phyloP scores from a whole-genome alignment of 2,329 filamentous ascomycete genomes.

The Bertia moriformis region DNA sequence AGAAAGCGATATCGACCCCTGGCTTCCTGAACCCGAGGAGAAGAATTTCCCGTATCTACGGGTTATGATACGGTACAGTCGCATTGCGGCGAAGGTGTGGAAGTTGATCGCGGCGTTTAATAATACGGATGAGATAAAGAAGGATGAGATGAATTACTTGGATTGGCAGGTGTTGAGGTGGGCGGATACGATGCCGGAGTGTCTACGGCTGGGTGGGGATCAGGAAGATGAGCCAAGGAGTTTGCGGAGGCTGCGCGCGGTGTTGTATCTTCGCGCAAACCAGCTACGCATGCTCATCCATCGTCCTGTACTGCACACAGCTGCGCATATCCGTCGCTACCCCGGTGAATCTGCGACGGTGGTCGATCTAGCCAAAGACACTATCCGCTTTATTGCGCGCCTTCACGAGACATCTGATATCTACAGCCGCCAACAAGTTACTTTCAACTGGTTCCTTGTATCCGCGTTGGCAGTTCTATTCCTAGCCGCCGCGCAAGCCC shows the following conservation, averaged over 20 bases:
- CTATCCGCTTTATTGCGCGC: conserved; percentile 19
- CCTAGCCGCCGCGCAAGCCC: conserved; percentile 27
- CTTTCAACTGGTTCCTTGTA: conserved; percentile 24
- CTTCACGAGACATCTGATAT: conserved; percentile 19
- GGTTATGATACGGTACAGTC: conserved; percentile 30
- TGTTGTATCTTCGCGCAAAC: conserved; percentile 28
- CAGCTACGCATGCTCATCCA: conserved; percentile 27
- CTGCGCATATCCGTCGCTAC: conserved; percentile 18
- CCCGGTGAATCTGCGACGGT: conserved; percentile 19
- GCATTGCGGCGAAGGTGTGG: conserved; percentile 29
- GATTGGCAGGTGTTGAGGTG: conserved; percentile 27
- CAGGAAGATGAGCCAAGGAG: conserved; percentile 14
- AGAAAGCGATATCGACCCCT: conserved; percentile 31
- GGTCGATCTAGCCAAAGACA: conserved; percentile 21
- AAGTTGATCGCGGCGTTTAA: conserved; percentile 22
- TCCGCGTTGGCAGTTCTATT: conserved; percentile 22
- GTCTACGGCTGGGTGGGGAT: conserved; percentile 19
- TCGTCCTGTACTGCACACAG: conserved; percentile 22
- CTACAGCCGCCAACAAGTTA: conserved; percentile 20
- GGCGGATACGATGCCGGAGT: conserved; percentile 25
- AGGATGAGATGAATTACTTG: conserved; percentile 21
- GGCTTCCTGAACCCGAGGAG: conserved; percentile 24
- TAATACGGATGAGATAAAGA: conserved; percentile 14
- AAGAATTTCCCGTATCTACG: conserved; percentile 23
- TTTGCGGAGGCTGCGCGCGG: conserved; percentile 22